Base-by-base conservation (phyloP, 176 grass and related monocot genomes). In the Bonia amplexicaulis region DNA sequence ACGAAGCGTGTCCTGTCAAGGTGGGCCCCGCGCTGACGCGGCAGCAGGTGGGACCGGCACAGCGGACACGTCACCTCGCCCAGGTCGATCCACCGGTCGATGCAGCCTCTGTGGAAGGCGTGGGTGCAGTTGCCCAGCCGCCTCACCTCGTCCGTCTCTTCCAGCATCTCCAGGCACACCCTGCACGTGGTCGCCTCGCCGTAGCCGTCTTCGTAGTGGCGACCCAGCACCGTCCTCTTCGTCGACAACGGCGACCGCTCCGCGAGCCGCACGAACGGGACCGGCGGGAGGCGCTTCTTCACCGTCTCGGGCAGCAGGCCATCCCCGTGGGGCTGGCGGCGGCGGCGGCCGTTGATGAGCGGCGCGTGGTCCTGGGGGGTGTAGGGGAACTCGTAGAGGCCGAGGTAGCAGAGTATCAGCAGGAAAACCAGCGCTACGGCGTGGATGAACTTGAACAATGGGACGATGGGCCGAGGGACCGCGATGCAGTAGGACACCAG, bases 1-100 rank as follows among this genome's bases (percentile, higher is more conserved):
- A 81, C 58, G 61, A 85, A 27, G 33, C 80, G 49, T 33, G 79
- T 44, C 62, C 64, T 78, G 49, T 35, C 75, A 11, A 83, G 73
- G 19, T 85, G 54, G 57, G 73, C 68, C 15, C 5, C 41, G 17
- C 39, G 74, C 12, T 84, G 88, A 37, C 44, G 70, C 26, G 90
- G 90, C 83, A 92, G 66, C 16, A 97, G 69, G 62, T 85, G 19
- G 13, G 92, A 63, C n/a, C 92, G 85, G 68, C 94, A 97, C 7
- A 94, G 55, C 20, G 94, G 94, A 71, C 94, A 97, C 54, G 90
- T 89, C 69, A 71, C 33, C 78, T 90, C 89, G 31, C 92, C 89
- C 60, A 86, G 9, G 39, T 94, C 92, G 66, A 97, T 92, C 94
- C 94, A 97, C 2, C 77, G 84, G 87, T 97, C 94, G 83, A 97